These are phyloP conservation scores for Fusarium multiceps DNA, from an alignment of 2,329 filamentous ascomycete species.

Conservation along the genomic window DNA sequence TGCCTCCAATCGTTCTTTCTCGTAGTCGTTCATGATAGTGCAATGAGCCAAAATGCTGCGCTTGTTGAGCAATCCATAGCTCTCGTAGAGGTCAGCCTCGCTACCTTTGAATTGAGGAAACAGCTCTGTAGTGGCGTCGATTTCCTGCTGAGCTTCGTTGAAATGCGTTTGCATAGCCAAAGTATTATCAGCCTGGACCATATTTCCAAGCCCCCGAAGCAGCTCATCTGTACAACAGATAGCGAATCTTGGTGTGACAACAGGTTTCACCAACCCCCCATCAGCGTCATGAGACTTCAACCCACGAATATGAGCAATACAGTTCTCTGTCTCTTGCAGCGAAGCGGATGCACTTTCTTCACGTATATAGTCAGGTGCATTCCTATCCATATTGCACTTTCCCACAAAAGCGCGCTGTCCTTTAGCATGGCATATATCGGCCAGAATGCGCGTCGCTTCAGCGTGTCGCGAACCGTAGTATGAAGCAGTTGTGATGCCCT, in stretches of 20 bases:
- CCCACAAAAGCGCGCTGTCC: constrained; percentile 24
- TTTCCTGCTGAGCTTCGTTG: constrained; percentile 27
- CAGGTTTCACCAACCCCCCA: constrained; percentile 6
- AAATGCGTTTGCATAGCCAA: constrained; percentile 21
- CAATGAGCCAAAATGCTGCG: constrained; percentile 18
- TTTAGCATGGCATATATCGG: constrained; percentile 2
- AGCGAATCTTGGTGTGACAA: constrained; percentile 21
- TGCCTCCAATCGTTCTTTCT: background rate
- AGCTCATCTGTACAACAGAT: constrained; percentile 23
- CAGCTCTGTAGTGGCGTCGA: background rate
- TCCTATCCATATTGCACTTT: constrained; percentile 24
- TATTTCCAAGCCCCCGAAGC: constrained; percentile 13
- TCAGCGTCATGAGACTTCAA: background rate
- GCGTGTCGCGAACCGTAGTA: constrained; percentile 23
- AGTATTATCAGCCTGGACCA: constrained; percentile 3
- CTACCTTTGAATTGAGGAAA: constrained; percentile 17
- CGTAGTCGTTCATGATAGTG: constrained; percentile 24
- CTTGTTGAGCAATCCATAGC: constrained; percentile 12
- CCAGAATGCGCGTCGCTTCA: constrained; percentile 14
- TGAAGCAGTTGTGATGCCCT: constrained; percentile 21
- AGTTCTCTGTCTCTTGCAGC: constrained; percentile 9
- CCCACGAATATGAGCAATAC: constrained; percentile 7
- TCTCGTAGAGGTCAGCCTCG: constrained; percentile 19
- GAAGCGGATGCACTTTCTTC: constrained; percentile 4
- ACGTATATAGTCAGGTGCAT: constrained; percentile 12